Base-by-base conservation (phyloP, 1,284 basidiomycete species). In the Trichosporon ovoides region DNA sequence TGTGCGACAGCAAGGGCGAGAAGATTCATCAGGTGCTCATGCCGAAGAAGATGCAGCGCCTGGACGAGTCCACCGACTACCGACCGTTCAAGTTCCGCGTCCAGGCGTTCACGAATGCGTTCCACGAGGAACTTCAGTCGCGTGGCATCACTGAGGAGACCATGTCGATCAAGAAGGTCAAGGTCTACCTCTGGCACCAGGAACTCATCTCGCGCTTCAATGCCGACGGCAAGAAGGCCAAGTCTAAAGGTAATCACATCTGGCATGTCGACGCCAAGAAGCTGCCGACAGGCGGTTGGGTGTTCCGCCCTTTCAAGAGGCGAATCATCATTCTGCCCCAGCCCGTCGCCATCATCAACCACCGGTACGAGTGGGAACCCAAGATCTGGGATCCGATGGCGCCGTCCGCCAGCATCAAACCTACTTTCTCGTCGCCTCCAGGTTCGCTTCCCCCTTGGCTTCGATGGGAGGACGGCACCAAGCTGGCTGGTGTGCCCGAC, bases 81-180 rank as follows among this genome's bases (percentile, higher is more conserved):
- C 85, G 95, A 28, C 95, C 96, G 18, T 98, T 99, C 86, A 98
- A 98, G 78, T 98, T 98, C 80, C 86, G 96, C 56, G 98, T 99
- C 68, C 91, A 95, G 74, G 95, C 96, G 0, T 99, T 99, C 78
- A 98, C 95, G 13, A 92, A 94, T 68, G 90, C 89, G 0, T 98
- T 98, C 74, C 82, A 95, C 68, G 92, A 97, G 74, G 89, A 94
- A 60, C 64, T 77, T 6, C 68, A 70, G 59, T 55, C 64, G 2
- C 68, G 77, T 12, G 82, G 81, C 5, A 76, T 82, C 53, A 73
- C 74, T 20, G 82, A 82, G 49, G 75, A 80, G 35, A 80, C 81
- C 38, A 77, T 82, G 68, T 80, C 80, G n/a, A 73, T 77, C 68
- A 80, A 81, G 62, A 77, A 94, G 88, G 87, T 98, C 77, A 91